Evolutionary conservation across 1,284 basidiomycete species (phyloP).

Genomic region (Cutaneotrichosporon dermatis): DNA sequence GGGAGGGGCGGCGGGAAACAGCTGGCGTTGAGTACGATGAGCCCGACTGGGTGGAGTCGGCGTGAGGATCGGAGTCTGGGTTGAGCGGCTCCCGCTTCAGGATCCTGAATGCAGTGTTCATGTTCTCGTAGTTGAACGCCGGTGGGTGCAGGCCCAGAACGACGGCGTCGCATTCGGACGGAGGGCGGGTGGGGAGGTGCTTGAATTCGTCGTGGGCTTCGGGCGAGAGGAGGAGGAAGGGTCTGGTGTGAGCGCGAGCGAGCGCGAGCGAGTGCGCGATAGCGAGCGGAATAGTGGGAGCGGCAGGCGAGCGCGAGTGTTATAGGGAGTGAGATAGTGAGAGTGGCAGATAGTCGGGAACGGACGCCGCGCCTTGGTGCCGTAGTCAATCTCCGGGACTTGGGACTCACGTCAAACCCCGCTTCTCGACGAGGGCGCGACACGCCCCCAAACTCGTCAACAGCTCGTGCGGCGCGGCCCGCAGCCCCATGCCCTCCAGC

Average conservation of each 20-base stretch:
- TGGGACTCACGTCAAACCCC: conserved; percentile 51
- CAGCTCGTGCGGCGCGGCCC: conserved; percentile 52
- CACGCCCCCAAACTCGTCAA: conserved; percentile 64
- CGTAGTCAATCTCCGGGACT: no score
- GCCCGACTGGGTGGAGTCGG: background rate
- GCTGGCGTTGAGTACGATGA: background rate
- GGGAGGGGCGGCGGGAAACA: conserved; percentile 16
- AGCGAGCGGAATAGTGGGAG: no score
- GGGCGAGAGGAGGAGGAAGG: conserved; percentile 59
- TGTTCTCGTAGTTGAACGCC: conserved; percentile 54
- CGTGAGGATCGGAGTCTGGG: background rate
- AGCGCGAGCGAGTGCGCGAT: background rate
- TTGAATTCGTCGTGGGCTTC: conserved; percentile 58
- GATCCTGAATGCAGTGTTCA: conserved; percentile 65
- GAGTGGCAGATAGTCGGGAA: no score
- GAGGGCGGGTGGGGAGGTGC: conserved; percentile 11
- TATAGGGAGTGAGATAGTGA: no score
- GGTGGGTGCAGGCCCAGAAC: conserved; percentile 62
- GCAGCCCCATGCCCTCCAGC: conserved; percentile 56
- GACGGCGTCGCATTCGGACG: conserved; percentile 55
- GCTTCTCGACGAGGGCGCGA: conserved; percentile 51
- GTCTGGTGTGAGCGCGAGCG: conserved; percentile 46
- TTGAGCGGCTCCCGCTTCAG: conserved; percentile 47
- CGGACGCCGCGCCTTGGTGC: no score
- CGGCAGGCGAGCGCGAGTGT: no score